These are phyloP conservation scores for Teunomyces stri DNA, from an alignment of 805 yeast species.

Conservation along the genomic window DNA sequence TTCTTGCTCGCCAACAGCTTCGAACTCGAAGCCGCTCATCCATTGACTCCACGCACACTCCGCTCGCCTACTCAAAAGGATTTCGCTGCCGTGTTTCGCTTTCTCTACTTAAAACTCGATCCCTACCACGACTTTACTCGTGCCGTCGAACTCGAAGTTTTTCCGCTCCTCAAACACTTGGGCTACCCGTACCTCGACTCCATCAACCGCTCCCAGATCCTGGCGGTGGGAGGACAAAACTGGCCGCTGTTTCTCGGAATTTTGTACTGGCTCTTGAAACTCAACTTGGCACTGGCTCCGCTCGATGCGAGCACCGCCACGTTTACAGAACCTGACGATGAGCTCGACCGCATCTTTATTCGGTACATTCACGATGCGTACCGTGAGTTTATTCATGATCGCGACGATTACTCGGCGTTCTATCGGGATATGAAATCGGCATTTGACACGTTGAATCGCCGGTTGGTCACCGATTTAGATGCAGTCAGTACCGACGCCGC, in stretches of 20 bases:
- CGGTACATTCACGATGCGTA: conserved; percentile 67
- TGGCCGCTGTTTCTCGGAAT: conserved; percentile 85
- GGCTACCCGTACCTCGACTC: conserved; percentile 80
- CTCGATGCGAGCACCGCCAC: conserved; percentile 26
- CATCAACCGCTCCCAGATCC: conserved; percentile 78
- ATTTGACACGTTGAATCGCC: conserved; percentile 49
- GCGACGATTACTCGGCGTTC: conserved; percentile 58
- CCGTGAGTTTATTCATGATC: conserved; percentile 59
- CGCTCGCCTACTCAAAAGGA: conserved; percentile 84
- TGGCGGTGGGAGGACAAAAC: conserved; percentile 87
- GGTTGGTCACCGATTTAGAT: conserved; percentile 47
- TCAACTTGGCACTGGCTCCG: conserved; percentile 37
- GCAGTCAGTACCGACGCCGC: conserved; percentile 41
- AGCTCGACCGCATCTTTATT: conserved; percentile 51
- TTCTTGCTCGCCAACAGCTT: conserved; percentile 63
- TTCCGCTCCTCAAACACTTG: conserved; percentile 58
- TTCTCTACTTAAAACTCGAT: conserved; percentile 72
- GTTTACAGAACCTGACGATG: conserved; percentile 39
- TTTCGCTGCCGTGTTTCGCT: conserved; percentile 73
- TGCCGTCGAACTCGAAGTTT: conserved; percentile 74
- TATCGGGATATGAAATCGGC: conserved; percentile 55
- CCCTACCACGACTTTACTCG: conserved; percentile 71
- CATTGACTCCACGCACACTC: conserved; percentile 62
- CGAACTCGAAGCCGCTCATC: conserved; percentile 71
- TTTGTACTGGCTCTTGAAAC: conserved; percentile 75